phyloP scores from a whole-genome alignment of 129 eudicot genomes.

The Kitagawia praeruptora region DNA sequence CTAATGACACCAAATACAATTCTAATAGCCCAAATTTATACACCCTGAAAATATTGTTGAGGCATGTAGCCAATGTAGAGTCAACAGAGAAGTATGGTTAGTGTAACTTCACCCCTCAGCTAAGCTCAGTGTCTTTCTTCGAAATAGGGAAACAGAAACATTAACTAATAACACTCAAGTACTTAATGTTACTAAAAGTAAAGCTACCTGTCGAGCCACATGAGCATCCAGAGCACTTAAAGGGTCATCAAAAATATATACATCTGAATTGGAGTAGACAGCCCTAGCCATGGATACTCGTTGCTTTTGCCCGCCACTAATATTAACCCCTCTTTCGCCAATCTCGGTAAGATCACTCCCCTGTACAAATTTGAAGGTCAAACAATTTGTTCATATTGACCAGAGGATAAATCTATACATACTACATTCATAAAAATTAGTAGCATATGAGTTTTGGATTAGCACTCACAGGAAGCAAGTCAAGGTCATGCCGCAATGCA shows the following conservation, averaged over 20 bases:
- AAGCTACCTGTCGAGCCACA: slow-evolving; percentile 74
- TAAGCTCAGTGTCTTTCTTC: neutral
- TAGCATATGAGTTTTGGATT: neutral
- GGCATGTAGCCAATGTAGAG: neutral
- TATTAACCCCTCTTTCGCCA: slow-evolving; percentile 98
- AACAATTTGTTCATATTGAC: neutral
- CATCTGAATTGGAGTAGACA: slow-evolving; percentile 80
- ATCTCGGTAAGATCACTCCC: slow-evolving; percentile 94
- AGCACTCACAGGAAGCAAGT: slow-evolving; percentile 66
- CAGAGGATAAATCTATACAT: neutral
- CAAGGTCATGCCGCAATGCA: slow-evolving; percentile 71
- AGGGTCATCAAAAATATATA: slow-evolving; percentile 87
- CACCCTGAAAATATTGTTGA: neutral
- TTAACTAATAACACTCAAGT: neutral
- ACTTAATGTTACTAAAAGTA: neutral
- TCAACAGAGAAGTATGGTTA: neutral
- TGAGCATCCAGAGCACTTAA: slow-evolving; percentile 95
- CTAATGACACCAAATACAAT: neutral
- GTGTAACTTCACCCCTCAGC: neutral
- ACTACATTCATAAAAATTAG: slow-evolving; percentile 5
- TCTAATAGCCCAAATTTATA: neutral
- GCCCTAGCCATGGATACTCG: slow-evolving; percentile 97
- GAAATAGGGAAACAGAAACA: neutral
- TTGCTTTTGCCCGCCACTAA: slow-evolving; percentile 98
- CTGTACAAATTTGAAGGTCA: slow-evolving; percentile 18